Conservation (phyloP, 768 basidiomycete genomes). For the Agaricus blazei region DNA sequence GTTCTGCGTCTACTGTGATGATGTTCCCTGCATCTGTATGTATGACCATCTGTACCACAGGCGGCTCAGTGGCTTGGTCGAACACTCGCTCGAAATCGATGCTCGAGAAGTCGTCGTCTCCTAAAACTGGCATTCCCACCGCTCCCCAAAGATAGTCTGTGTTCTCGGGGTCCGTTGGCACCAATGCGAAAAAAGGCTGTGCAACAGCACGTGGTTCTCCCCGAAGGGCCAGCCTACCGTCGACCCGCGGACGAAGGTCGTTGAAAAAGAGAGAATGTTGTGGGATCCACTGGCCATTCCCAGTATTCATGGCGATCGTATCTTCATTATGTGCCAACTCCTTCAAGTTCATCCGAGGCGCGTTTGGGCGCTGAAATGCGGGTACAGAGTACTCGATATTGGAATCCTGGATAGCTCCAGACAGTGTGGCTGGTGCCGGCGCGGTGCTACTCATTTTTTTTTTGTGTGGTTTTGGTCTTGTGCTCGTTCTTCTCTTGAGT, state of each 20-base stretch:
- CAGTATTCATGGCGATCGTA: neutral
- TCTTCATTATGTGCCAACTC: neutral
- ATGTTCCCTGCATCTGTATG: neutral
- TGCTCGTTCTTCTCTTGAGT: too few species aligned
- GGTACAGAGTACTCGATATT: too few species aligned
- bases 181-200: constrained; percentile 1
- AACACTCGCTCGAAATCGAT: neutral
- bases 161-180: neutral
- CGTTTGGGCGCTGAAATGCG: neutral
- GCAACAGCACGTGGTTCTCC: neutral
- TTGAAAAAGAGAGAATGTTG: neutral
- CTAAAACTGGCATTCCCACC: neutral
- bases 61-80: constrained; percentile 5
- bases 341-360: neutral
- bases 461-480: too few species aligned
- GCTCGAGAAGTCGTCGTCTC: neutral
- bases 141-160: constrained; percentile 1
- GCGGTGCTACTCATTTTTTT: too few species aligned
- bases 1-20: neutral
- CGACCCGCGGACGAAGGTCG: neutral
- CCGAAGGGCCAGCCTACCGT: neutral
- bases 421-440: too few species aligned
- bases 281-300: neutral
- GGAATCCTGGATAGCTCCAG: too few species aligned
- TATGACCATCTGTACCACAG: neutral